phyloP scores from a whole-genome alignment of 345 rosid genomes.

The Balakata baccata region DNA sequence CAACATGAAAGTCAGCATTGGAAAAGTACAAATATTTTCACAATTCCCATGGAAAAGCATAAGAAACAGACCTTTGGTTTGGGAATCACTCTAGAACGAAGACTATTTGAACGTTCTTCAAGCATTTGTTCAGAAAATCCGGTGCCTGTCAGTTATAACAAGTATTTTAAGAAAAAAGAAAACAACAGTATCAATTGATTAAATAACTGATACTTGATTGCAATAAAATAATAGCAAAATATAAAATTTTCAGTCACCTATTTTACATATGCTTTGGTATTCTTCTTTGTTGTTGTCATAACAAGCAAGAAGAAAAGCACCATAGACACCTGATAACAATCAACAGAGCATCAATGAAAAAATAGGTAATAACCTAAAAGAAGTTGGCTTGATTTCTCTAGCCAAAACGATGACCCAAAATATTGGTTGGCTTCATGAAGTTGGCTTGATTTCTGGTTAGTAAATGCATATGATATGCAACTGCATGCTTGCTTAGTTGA shows the following conservation, averaged over 20 bases:
- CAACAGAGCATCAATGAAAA: constrained; percentile 18
- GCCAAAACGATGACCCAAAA: not conserved
- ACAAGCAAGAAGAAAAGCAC: constrained; percentile 92
- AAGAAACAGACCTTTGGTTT: constrained; percentile 63
- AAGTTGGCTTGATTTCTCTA: not conserved
- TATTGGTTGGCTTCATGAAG: not conserved
- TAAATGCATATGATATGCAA: not conserved
- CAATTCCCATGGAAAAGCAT: constrained; percentile 1
- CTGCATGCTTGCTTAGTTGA: not conserved
- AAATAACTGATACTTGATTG: not conserved
- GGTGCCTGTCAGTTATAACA: constrained; percentile 50
- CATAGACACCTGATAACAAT: constrained; percentile 64
- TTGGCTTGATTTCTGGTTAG: not conserved
- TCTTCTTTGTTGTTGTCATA: constrained; percentile 77
- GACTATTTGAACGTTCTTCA: constrained; percentile 80
- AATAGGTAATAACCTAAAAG: constrained; percentile 9
- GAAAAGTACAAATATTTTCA: constrained; percentile 9
- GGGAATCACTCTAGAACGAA: constrained; percentile 69
- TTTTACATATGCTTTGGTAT: constrained; percentile 91
- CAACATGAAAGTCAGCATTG: constrained; percentile 4
- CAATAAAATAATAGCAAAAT: constrained; percentile 8
- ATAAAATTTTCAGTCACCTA: constrained; percentile 47
- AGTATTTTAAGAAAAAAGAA: not conserved
- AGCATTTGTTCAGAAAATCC: constrained; percentile 85
- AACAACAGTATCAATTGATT: constrained; percentile 6